Percentiles rank a stretch among this genome's conserved stretches.
Conservation (phyloP, 192 early-diverging fungal genomes). For the Entomortierella chlamydospora region DNA sequence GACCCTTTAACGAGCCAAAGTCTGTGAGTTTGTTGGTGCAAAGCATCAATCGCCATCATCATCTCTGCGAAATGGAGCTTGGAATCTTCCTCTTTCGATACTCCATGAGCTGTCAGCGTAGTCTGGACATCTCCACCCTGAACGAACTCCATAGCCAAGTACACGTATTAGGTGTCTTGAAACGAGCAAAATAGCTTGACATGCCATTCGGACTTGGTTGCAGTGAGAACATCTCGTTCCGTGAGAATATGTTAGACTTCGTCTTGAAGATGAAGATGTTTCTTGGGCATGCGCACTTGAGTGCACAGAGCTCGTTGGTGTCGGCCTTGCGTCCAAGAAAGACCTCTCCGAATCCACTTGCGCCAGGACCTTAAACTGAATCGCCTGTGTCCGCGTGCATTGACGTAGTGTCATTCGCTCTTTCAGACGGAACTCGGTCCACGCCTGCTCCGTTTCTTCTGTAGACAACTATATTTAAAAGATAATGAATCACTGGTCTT, state of each 20-base stretch:
- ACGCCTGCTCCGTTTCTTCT: constrained; percentile 64
- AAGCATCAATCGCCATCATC: constrained; percentile 76
- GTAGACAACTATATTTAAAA: constrained; percentile 50
- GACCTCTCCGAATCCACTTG: constrained; percentile 85
- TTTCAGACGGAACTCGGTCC: constrained; percentile 65
- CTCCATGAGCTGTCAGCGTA: constrained; percentile 70
- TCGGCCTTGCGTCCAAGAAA: constrained; percentile 82
- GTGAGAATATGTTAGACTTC: constrained; percentile 80
- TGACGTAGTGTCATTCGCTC: constrained; percentile 73
- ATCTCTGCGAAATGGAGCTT: constrained; percentile 89
- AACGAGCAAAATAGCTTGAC: constrained; percentile 80
- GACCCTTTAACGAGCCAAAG: constrained; percentile 87
- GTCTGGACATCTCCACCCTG: constrained; percentile 78
- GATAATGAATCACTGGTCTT: too few species aligned
- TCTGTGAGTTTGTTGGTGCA: constrained; percentile 86
- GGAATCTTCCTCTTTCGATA: constrained; percentile 76
- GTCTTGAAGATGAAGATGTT: constrained; percentile 75
- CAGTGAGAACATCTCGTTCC: constrained; percentile 80
- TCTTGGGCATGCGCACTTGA: constrained; percentile 86
- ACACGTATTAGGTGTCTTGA: constrained; percentile 79
- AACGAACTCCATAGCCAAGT: constrained; percentile 83
- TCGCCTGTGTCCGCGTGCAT: constrained; percentile 73
- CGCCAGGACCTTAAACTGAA: constrained; percentile 77
- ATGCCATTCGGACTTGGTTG: constrained; percentile 73
- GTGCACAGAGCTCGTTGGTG: constrained; percentile 81